These are phyloP conservation scores for Dalechampia spathulata DNA, from an alignment of 441 rosid genomes.

Conservation along the genomic window DNA sequence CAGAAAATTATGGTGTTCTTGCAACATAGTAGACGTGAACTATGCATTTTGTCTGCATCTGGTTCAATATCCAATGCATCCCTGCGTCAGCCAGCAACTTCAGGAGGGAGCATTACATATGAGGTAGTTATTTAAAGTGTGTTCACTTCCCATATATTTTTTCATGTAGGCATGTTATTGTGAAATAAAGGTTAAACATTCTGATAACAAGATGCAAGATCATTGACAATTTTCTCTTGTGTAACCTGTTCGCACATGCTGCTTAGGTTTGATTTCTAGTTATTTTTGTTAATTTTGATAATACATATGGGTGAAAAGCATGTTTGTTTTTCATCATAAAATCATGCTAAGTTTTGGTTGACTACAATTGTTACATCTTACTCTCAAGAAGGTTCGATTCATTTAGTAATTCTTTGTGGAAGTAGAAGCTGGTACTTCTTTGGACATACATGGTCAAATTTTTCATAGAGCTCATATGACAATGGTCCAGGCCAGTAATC, in stretches of 20 bases:
- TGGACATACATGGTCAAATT: not conserved
- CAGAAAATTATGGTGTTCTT: constrained; percentile 65
- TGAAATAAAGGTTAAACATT: not conserved
- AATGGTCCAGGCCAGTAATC: not conserved
- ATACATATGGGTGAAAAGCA: not conserved
- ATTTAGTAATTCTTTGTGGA: constrained; percentile 1
- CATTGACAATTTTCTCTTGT: too few species aligned
- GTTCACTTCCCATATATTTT: not conserved
- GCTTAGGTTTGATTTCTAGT: too few species aligned
- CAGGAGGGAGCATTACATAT: constrained; percentile 68
- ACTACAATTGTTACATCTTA: not conserved
- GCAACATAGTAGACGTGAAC: constrained; percentile 74
- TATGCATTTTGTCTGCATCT: constrained; percentile 85
- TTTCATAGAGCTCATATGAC: not conserved
- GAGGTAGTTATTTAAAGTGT: constrained; percentile 56
- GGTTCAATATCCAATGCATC: constrained; percentile 75
- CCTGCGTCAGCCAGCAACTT: constrained; percentile 78
- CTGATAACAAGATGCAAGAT: too few species aligned
- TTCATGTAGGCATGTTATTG: not conserved
- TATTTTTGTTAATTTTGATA: not conserved
- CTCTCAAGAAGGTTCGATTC: not conserved
- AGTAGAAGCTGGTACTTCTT: not conserved
- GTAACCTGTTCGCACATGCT: too few species aligned
- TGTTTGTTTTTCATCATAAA: not conserved
- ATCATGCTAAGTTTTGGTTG: not conserved